Evolutionary conservation across 495 filamentous ascomycete species (phyloP).

Genomic region (Niebla homalea): DNA sequence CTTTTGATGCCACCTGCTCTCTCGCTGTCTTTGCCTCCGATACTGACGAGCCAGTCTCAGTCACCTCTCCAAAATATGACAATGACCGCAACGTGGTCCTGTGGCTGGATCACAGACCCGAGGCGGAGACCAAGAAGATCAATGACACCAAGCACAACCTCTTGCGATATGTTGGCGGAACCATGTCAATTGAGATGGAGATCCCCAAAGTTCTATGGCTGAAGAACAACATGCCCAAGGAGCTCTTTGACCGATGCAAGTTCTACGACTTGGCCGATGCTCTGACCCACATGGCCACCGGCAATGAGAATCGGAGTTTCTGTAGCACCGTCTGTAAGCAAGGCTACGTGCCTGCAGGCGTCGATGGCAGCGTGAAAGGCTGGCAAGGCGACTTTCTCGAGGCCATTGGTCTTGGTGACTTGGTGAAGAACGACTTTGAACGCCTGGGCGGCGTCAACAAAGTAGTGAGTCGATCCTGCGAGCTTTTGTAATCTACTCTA

Average conservation of each 20-base stretch:
- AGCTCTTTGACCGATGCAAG: conserved; percentile 80
- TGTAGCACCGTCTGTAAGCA: conserved; percentile 95
- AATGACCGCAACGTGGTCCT: conserved; percentile 82
- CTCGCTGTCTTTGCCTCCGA: conserved; percentile 78
- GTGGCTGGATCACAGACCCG: conserved; percentile 85
- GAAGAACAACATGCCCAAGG: conserved; percentile 93
- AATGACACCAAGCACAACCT: conserved; percentile 86
- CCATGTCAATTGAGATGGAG: conserved; percentile 98
- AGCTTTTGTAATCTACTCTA: conserved; percentile 11
- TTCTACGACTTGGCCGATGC: conserved; percentile 92
- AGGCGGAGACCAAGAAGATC: conserved; percentile 78
- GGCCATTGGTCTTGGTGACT: conserved; percentile 68
- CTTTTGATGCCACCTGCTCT: conserved; percentile 96
- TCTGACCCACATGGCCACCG: conserved; percentile 92
- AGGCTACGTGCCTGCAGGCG: conserved; percentile 84
- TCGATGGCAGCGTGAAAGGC: conserved; percentile 93
- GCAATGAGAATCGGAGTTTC: conserved; percentile 78
- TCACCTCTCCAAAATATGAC: conserved; percentile 75
- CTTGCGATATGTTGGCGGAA: conserved; percentile 90
- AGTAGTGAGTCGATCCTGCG: conserved; percentile 58
- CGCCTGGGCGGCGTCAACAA: conserved; percentile 86
- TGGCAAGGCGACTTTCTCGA: conserved; percentile 93
- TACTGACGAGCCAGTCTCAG: conserved; percentile 76
- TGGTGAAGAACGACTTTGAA: conserved; percentile 74
- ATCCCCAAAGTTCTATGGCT: conserved; percentile 96